Evolutionary conservation across 257 asterid genomes (phyloP).

Genomic region (Cinchona pubescens): DNA sequence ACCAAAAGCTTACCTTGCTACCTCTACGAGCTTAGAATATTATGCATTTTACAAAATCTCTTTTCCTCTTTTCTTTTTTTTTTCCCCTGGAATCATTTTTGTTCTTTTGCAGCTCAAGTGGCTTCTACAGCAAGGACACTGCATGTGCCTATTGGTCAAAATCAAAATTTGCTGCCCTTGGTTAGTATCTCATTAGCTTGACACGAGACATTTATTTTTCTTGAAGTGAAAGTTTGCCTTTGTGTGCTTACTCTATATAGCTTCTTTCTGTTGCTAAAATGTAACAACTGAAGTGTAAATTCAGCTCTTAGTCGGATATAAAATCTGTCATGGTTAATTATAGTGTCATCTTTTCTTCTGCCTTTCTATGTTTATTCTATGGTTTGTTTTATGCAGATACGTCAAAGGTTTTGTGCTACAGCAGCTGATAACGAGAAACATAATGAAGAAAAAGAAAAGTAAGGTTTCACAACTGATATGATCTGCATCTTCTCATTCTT

Average conservation of each 20-base stretch:
- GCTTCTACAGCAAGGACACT: conserved; percentile 14
- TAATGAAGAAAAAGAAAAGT: conserved; percentile 34
- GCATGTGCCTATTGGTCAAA: conserved; percentile 6
- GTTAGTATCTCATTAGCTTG: conserved; percentile 25
- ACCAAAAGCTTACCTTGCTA: not conserved
- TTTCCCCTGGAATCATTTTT: no score
- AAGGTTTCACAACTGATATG: conserved; percentile 6
- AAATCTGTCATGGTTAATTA: not conserved
- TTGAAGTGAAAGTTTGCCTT: not conserved
- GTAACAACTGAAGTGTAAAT: not conserved
- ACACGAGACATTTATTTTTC: not conserved
- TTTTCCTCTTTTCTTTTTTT: not conserved
- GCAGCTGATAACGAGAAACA: conserved; percentile 25
- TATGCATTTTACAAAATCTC: not conserved
- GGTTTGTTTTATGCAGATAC: conserved; percentile 27
- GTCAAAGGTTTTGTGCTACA: conserved; percentile 23
- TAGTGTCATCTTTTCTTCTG: not conserved
- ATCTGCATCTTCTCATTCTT: not conserved
- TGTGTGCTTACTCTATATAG: not conserved
- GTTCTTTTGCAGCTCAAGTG: conserved; percentile 26
- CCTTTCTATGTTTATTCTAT: not conserved
- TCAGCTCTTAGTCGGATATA: not conserved
- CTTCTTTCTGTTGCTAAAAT: not conserved
- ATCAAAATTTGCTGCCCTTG: conserved; percentile 13
- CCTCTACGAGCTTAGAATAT: not conserved